Evolutionary conservation across 2,329 filamentous ascomycete species (phyloP), one percentile per base, ranked within the genome.

Genomic region (Diplodia corticola): DNA sequence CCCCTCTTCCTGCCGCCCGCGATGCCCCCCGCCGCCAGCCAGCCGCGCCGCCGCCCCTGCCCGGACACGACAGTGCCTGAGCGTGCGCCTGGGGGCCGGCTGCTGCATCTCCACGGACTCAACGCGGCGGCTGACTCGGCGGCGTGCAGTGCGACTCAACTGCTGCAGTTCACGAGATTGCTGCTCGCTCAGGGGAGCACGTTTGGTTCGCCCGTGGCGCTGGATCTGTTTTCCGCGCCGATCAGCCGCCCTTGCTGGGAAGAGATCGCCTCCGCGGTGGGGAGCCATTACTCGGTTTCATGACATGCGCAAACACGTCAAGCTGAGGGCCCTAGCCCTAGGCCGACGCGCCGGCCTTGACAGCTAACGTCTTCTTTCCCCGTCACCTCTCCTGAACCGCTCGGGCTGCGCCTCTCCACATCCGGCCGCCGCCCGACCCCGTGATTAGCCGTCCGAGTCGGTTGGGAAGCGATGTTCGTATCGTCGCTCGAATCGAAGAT

Each of bases 281-380:
- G n/a, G 40, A 24, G 3, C 28, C 15, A n/a, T 28, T 13, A 35
- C 37, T 35, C 44, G 30, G 55, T 30, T 24, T 26, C 55, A 33
- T 61, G 28, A 30, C 22, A 22, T 2, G 35, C 6, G 54, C 20
- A 59, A 55, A 37, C 51, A 33, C 30, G n/a, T 20, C 22, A 9
- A 30, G 55, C 26, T 30, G 37, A 57, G 9, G 20, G 54, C 35
- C 54, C 20, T 12, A 12, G 22, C 54, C 49, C n/a, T 0, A 35
- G 30, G 13, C 37, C 17, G 55, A 59, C 55, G 44, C 55, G 37
- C 30, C 55, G 37, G 37, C 37, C 37, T 33, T 60, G 55, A 60
- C 55, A 60, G 55, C 55, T 60, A 60, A 60, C 55, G 55, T 60
- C 24, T 1, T 30, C n/a, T 13, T 33, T n/a, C 13, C 37, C 37